Conservation (phyloP, 495 filamentous ascomycete species). For the Penicillium samsonianum region DNA sequence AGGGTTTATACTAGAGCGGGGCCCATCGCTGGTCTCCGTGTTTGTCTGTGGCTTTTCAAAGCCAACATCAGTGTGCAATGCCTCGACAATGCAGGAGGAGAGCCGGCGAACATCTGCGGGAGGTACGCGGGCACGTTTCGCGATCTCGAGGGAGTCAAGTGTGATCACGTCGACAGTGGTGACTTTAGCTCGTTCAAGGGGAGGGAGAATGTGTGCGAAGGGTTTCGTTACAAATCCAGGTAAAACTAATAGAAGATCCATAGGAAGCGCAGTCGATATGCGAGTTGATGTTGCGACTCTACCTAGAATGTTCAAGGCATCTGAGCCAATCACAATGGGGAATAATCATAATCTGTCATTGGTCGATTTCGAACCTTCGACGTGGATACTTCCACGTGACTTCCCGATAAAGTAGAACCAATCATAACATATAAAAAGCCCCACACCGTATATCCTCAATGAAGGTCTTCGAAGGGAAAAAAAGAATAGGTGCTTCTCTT, state of each 20-base stretch:
- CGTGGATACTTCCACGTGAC: background rate
- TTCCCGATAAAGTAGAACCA: background rate
- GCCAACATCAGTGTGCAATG: constrained; percentile 66
- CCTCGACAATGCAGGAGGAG: constrained; percentile 59
- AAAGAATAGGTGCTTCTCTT: constrained; percentile 89
- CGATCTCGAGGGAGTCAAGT: constrained; percentile 78
- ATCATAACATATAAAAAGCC: background rate
- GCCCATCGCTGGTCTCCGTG: constrained; percentile 20
- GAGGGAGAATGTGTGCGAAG: constrained; percentile 73
- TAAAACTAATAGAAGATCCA: constrained; percentile 82
- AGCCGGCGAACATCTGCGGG: constrained; percentile 76
- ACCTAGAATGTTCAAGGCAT: background rate
- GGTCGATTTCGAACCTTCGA: background rate
- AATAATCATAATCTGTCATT: background rate
- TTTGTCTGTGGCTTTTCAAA: constrained; percentile 31
- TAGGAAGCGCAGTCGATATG: constrained; percentile 30
- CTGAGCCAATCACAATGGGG: background rate
- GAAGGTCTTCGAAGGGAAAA: constrained; percentile 32
- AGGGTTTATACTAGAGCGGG: constrained; percentile 30
- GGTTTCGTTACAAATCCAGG: constrained; percentile 72
- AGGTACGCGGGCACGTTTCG: constrained; percentile 81
- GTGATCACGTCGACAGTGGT: constrained; percentile 84
- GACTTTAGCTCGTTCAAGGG: constrained; percentile 71
- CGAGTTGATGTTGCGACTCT: background rate
- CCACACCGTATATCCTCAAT: background rate